Evolutionary conservation across 148 eudicot genomes (phyloP), one percentile per base, ranked within the genome.

Genomic region (Chenopodium suecicum): DNA sequence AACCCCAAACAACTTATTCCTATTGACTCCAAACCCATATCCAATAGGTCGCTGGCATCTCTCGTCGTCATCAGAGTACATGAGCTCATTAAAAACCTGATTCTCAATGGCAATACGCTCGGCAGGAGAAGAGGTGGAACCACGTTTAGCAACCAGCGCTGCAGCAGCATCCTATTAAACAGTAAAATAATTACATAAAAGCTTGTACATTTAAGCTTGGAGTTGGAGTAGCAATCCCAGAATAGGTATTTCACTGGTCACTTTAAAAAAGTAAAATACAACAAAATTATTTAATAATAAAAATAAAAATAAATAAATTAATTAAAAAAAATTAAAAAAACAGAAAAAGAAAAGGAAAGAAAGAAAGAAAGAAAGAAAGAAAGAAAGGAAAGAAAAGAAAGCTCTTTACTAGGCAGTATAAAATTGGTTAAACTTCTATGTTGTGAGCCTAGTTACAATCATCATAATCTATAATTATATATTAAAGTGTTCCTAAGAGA

Each of bases 1-100:
- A 73, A 74, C 74, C 50, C 83, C 84, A 68, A 65, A 73, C 1
- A 81, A 2, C 75, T 81, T 81, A 60, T 73, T 78, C 34, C 62
- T 72, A 34, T 31, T 81, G 44, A 75, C 84, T 66, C 87, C 87
- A 68, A 85, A 85, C 31, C 84, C 87, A 73, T 81, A 85, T 12
- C 87, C 87, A 66, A 85, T 44, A 4, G 84, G 87, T 50, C 79
- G 81, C 14, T 78, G 76, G 67, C 34, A 73, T 70, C 75, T 29
- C 60, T 80, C 83, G 9, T 85, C 87, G 46, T 85, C 87, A 44
- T 85, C 87, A n/a, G 87, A 78, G 60, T 85, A 85, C 87, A 85
- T 85, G 56, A 85, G 87, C 76, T 85, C 87, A 48, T 78, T 85
- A 48, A 85, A 85, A 34, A 85, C 87, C 74, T 85, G 82, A 81